These are phyloP conservation scores for Cadophora malorum DNA, from an alignment of 2,329 filamentous ascomycete species.

Conservation along the genomic window DNA sequence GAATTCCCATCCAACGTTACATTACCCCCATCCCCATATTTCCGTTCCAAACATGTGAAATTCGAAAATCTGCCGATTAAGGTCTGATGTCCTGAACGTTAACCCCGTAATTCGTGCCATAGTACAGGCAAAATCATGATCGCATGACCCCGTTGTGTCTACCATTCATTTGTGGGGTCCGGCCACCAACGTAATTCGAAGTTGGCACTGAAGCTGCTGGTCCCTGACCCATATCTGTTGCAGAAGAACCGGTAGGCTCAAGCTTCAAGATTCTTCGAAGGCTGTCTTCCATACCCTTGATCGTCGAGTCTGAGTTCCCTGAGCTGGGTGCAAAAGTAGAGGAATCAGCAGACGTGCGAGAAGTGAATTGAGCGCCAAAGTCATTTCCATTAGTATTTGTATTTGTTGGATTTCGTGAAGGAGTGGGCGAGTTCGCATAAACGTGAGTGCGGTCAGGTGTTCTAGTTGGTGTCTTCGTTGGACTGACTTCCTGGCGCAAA, in stretches of 20 bases:
- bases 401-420: slow-evolving; percentile 36
- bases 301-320: slow-evolving; percentile 35
- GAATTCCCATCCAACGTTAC: slow-evolving; percentile 10
- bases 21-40: slow-evolving; percentile 2
- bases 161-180: slow-evolving; percentile 37
- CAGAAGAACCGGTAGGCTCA: slow-evolving; percentile 36
- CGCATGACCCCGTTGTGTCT: slow-evolving; percentile 40
- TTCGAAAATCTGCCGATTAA: slow-evolving; percentile 5
- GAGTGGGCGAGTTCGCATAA: slow-evolving; percentile 35
- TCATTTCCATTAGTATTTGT: slow-evolving; percentile 26
- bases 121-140: slow-evolving; percentile 34
- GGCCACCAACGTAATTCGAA: slow-evolving; percentile 38
- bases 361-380: slow-evolving; percentile 26
- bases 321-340: slow-evolving; percentile 30
- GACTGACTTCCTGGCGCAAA: slow-evolving; percentile 45
- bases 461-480: slow-evolving; percentile 41
- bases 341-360: slow-evolving; percentile 31
- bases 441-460: slow-evolving; percentile 35
- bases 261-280: slow-evolving; percentile 45
- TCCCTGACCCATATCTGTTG: slow-evolving; percentile 21
- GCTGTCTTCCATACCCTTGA: slow-evolving; percentile 45
- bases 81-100: slow-evolving; percentile 31
- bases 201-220: slow-evolving; percentile 32
- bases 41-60: slow-evolving; percentile 11
- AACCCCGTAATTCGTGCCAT: slow-evolving; percentile 26